These are phyloP conservation scores for Botrytis galanthina DNA, from an alignment of 2,329 filamentous ascomycete species.

Conservation along the genomic window DNA sequence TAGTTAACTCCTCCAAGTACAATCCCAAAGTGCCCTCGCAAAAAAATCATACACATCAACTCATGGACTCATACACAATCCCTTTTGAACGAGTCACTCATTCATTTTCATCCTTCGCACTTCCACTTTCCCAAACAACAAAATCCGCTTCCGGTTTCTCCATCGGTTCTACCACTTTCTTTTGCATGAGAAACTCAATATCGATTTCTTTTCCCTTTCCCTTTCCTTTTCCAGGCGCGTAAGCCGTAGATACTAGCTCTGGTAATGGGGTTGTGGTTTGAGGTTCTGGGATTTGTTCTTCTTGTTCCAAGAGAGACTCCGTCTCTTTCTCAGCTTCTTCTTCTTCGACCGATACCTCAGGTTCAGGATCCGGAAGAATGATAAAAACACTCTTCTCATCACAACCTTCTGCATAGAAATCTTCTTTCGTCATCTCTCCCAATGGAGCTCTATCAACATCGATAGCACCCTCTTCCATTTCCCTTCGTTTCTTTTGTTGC, in stretches of 20 bases:
- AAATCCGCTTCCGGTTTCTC: conserved; percentile 60
- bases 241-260: neutral
- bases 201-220: conserved; percentile 35
- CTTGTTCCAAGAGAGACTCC: conserved; percentile 21
- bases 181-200: conserved; percentile 42
- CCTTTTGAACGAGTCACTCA: neutral
- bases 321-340: conserved; percentile 36
- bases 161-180: conserved; percentile 51
- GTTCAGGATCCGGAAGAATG: conserved; percentile 52
- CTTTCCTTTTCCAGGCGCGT: neutral
- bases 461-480: conserved; percentile 54
- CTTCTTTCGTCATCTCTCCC: conserved; percentile 63
- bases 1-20: neutral
- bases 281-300: neutral
- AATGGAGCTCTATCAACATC: conserved; percentile 65
- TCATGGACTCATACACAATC: conserved; percentile 3
- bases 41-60: neutral
- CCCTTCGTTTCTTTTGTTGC: conserved; percentile 37
- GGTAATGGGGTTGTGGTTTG: neutral
- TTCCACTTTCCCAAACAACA: conserved; percentile 70
- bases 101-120: conserved; percentile 52
- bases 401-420: conserved; percentile 66
- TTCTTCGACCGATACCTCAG: conserved; percentile 30
- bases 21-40: neutral
- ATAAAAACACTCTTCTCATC: conserved; percentile 61